Evolutionary conservation across 2,329 filamentous ascomycete genomes (phyloP), one percentile per base, ranked within the genome.

Genomic region (Aspergillus neotritici): DNA sequence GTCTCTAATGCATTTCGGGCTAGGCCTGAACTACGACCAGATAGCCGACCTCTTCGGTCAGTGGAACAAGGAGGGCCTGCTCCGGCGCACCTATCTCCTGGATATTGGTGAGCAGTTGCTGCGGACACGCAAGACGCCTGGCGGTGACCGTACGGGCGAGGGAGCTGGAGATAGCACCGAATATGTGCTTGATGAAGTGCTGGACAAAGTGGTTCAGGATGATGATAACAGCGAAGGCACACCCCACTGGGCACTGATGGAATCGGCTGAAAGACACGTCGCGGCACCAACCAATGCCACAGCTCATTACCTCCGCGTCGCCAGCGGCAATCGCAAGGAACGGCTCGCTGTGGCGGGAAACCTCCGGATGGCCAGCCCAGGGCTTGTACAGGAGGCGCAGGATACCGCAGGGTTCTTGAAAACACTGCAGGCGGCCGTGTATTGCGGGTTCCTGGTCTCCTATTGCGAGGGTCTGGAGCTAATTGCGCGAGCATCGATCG

Each of bases 191-290:
- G 74, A 77, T 21, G 70, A 78, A 14, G 75, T 86, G 2, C 73
- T 80, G 40, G 83, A 86, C 62, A 85, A 85, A 57, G 82, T 87
- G 1, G 82, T 86, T 0, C 82, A 87, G 62, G 82, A 86, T 51
- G 75, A 79, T 14, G 79, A 82, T 28, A 73, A 77, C 40, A 77
- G 78, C 32, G 83, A 86, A 59, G 82, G 83, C 0, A 87, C 83
- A 0, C 79, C 81, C 0, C 73, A 78, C 37, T 86, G 81, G 83
- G 76, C 77, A 4, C 76, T 81, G 49, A 75, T 75, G 51, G 77
- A 86, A 57, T 77, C 79, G 0, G 74, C 82, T 5, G 62, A 69
- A 4, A 69, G 79, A 3, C 83, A 87, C 53, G 71, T 85, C 3
- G 76, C 83, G 0, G 75, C 78, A 0, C 79, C 83, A 0, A 85